Evolutionary conservation across 257 asterid genomes (phyloP), one percentile per base, ranked within the genome.

Genomic region (Cruciata laevipes): DNA sequence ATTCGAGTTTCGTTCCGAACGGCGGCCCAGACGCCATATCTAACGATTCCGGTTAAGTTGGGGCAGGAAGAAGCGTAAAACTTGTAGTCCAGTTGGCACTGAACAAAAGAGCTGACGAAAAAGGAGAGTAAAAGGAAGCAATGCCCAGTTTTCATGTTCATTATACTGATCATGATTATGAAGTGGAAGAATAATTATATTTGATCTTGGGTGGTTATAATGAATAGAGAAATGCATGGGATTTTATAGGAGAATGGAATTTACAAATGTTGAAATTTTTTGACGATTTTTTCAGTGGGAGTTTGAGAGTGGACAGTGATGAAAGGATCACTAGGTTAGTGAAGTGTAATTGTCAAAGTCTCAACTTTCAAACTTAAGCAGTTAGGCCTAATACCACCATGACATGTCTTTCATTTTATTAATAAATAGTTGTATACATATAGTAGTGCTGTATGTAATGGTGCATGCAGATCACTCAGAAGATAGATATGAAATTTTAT

Each of bases 1-100:
- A 86, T 75, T 78, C 96, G 85, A 8, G 95, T 81, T 60, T 89
- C 96, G 56, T 84, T 89, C n/a, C 75, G 66, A 51, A 89, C 78
- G 71, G 96, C 95, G 32, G 91, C 78, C 88, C 83, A 78, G 71
- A 89, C 83, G n/a, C 83, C 86, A 18, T 62, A 57, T 25, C 80
- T 78, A 31, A 89, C 85, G 32, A 89, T 80, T 64, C 68, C 79
- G 4, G 76, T 30, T 75, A 89, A 76, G 80, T 70, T 83, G 31
- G 95, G 95, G 67, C 96, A 89, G 8, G 79, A 73, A 8, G 30
- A 6, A 32, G 81, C 91, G 56, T 89, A 89, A 33, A 70, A 86
- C 7, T 75, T 78, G 67, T 66, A 80, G 67, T 89, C 87, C 20
- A 89, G 89, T 63, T 89, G 95, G 55, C 88, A 33, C 70, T 42